These are phyloP conservation scores for Fomitopsis palustris DNA, from an alignment of 1,284 basidiomycete genomes.

Conservation along the genomic window DNA sequence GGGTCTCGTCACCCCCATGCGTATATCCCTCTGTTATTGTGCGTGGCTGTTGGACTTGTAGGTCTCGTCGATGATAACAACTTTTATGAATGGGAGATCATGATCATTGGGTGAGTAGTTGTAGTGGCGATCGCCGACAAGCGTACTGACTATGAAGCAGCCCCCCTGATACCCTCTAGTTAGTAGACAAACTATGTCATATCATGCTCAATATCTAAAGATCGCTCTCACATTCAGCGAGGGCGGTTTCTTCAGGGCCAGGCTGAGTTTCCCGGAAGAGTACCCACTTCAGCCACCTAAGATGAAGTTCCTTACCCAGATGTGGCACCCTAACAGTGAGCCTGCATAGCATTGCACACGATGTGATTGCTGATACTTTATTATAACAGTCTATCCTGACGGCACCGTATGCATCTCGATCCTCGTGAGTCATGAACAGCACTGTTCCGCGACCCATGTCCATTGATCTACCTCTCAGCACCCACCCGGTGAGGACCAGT, in stretches of 20 bases:
- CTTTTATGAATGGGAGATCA: slow-evolving; percentile 90
- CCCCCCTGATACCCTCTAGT: slow-evolving; percentile 89
- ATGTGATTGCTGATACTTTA: background rate
- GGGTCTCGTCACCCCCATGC: slow-evolving; percentile 4
- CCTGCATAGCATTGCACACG: slow-evolving; percentile 20
- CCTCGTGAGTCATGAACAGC: slow-evolving; percentile 53
- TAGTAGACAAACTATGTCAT: slow-evolving; percentile 22
- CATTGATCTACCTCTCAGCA: slow-evolving; percentile 51
- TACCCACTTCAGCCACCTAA: slow-evolving; percentile 92
- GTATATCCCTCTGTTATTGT: slow-evolving; percentile 23
- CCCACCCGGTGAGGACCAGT: slow-evolving; percentile 95
- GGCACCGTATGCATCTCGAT: slow-evolving; percentile 96
- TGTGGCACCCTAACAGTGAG: slow-evolving; percentile 99
- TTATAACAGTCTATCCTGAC: slow-evolving; percentile 75
- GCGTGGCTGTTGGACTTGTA: slow-evolving; percentile 29
- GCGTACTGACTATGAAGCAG: slow-evolving; percentile 37
- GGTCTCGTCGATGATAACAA: slow-evolving; percentile 92
- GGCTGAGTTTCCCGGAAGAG: slow-evolving; percentile 84
- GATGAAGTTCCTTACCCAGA: slow-evolving; percentile 93
- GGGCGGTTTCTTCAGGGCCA: slow-evolving; percentile 89
- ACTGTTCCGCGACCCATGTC: slow-evolving; percentile 1
- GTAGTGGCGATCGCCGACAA: background rate
- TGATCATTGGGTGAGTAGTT: slow-evolving; percentile 81
- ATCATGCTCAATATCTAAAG: background rate
- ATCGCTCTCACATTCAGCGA: slow-evolving; percentile 49